Percentiles rank a stretch among this genome's conserved stretches.
Evolutionary conservation across 805 yeast genomes (phyloP).

Genomic region (Sporopachydermia lactativora): DNA sequence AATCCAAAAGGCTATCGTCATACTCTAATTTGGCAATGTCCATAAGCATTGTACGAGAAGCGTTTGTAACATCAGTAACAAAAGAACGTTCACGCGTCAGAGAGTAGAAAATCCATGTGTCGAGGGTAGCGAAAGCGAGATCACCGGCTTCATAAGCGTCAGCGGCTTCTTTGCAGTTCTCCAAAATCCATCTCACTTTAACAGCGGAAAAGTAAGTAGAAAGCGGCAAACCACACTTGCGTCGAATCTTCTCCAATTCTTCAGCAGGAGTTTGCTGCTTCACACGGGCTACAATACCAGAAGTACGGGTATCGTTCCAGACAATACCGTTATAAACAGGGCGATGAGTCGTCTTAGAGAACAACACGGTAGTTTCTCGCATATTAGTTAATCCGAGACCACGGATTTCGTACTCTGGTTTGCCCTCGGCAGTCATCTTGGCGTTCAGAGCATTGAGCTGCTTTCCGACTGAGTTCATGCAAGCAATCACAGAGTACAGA

Average conservation of each 20-base stretch:
- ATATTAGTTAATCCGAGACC: constrained; percentile 87
- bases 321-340: constrained; percentile 85
- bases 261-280: constrained; percentile 38
- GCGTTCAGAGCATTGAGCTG: constrained; percentile 18
- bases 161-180: constrained; percentile 54
- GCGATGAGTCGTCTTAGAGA: constrained; percentile 73
- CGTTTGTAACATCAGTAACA: constrained; percentile 83
- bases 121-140: constrained; percentile 87
- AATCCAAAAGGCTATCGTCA: constrained; percentile 58
- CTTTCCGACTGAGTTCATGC: constrained; percentile 31
- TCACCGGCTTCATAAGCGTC: constrained; percentile 62
- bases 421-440: constrained; percentile 29
- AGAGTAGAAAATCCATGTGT: constrained; percentile 84
- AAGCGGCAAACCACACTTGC: constrained; percentile 72
- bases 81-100: constrained; percentile 56
- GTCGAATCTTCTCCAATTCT: constrained; percentile 40
- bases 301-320: constrained; percentile 90
- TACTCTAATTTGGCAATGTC: constrained; percentile 61
- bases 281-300: constrained; percentile 51
- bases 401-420: constrained; percentile 49
- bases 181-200: constrained; percentile 79
- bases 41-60: constrained; percentile 85
- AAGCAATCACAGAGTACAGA: constrained; percentile 64
- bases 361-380: constrained; percentile 80
- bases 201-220: constrained; percentile 88